phyloP scores from a whole-genome alignment of 768 basidiomycete genomes.

The Pleurotus salmoneostramineus region DNA sequence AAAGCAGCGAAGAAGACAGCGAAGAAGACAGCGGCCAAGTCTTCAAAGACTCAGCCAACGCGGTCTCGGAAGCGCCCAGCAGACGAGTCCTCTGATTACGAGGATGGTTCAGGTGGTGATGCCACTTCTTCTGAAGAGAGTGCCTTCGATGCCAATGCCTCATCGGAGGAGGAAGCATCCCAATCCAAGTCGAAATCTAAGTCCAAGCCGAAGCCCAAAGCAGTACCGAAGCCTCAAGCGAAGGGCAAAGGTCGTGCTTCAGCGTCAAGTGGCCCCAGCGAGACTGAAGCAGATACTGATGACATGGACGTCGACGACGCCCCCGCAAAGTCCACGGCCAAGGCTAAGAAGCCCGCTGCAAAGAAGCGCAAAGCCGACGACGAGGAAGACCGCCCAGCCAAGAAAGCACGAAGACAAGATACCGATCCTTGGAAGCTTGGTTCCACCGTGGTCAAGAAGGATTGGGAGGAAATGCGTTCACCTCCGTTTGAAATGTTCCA shows the following conservation, averaged over 20 bases:
- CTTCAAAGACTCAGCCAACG: constrained; percentile 17
- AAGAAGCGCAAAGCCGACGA: constrained; percentile 32
- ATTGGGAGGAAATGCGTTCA: constrained; percentile 77
- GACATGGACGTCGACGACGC: constrained; percentile 52
- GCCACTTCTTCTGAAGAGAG: constrained; percentile 26
- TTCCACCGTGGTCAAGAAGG: constrained; percentile 52
- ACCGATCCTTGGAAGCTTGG: constrained; percentile 76
- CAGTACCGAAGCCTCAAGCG: background rate
- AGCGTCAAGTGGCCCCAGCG: constrained; percentile 13
- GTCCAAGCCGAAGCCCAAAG: constrained; percentile 19
- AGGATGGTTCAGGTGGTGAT: constrained; percentile 32
- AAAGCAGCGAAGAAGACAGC: constrained; percentile 15
- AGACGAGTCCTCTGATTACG: constrained; percentile 37
- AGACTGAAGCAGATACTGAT: constrained; percentile 20
- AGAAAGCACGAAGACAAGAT: constrained; percentile 56
- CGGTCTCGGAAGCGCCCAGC: constrained; percentile 13
- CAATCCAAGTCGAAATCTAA: constrained; percentile 24
- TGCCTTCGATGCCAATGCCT: constrained; percentile 17
- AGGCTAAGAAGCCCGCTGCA: constrained; percentile 30
- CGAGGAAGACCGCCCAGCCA: constrained; percentile 36
- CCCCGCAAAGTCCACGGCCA: constrained; percentile 14
- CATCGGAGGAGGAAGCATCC: constrained; percentile 31
- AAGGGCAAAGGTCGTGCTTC: constrained; percentile 14
- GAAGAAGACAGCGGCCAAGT: constrained; percentile 18
- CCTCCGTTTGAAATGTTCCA: constrained; percentile 93